Conservation (phyloP, 2,329 filamentous ascomycete species). For the Aspergillus candidus region DNA sequence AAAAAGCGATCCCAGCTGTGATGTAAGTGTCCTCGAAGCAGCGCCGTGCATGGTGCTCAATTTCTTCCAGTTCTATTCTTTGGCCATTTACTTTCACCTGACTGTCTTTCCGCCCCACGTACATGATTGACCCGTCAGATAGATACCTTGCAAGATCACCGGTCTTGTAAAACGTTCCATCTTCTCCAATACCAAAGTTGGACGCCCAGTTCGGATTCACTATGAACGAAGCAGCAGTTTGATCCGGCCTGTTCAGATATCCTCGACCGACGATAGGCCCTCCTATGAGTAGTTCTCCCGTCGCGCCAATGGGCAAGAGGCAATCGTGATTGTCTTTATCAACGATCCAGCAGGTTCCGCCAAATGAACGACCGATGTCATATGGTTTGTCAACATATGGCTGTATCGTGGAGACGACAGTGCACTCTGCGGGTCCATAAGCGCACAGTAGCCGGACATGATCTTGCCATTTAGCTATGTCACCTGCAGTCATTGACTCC, state of each 20-base stretch:
- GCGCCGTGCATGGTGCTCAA: constrained; percentile 29
- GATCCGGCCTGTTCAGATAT: constrained; percentile 17
- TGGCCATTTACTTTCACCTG: constrained; percentile 59
- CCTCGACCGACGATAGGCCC: constrained; percentile 34
- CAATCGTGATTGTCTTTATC: constrained; percentile 14
- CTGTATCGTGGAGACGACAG: background rate
- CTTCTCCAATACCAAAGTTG: background rate
- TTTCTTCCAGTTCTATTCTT: constrained; percentile 51
- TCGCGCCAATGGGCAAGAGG: constrained; percentile 29
- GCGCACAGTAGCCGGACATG: constrained; percentile 25
- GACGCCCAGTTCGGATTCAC: background rate
- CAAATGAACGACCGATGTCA: constrained; percentile 12
- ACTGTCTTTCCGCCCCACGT: constrained; percentile 43
- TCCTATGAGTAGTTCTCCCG: constrained; percentile 39
- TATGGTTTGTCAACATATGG: background rate
- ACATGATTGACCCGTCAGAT: constrained; percentile 13
- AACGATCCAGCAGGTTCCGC: constrained; percentile 18
- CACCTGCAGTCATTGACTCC: constrained; percentile 23
- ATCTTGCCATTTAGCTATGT: background rate
- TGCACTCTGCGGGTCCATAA: constrained; percentile 24
- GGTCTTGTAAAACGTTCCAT: constrained; percentile 18
- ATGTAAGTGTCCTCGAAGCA: background rate
- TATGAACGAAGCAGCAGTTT: constrained; percentile 2
- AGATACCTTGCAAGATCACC: constrained; percentile 22
- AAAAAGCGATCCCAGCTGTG: background rate